Evolutionary conservation across 169 alveolate genomes (phyloP).

Genomic region (Plasmodium berghei): DNA sequence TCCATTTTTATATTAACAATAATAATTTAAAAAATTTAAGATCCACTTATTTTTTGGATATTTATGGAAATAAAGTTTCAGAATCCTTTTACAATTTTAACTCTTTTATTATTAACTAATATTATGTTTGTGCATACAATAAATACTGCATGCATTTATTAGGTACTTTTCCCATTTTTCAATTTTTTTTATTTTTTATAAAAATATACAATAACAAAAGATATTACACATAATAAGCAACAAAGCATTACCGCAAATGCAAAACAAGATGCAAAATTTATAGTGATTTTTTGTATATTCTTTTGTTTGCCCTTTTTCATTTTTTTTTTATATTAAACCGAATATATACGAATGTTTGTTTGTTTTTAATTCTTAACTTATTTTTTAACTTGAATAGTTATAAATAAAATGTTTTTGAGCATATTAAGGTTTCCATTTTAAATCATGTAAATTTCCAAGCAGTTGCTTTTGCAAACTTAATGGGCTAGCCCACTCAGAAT

Average conservation of each 20-base stretch:
- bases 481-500: conserved; percentile 96
- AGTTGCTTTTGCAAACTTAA: conserved; percentile 89
- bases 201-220: no score
- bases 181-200: background rate
- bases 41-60: conserved; percentile 53
- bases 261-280: no score
- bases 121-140: background rate
- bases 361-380: background rate
- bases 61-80: conserved; percentile 23
- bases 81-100: conserved; percentile 8
- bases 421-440: conserved; percentile 65
- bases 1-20: conserved; percentile 19
- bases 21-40: conserved; percentile 17
- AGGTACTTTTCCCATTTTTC: background rate
- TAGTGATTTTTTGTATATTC: no score
- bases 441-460: conserved; percentile 81
- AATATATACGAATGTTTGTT: background rate
- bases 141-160: background rate
- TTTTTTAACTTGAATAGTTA: background rate
- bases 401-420: background rate
- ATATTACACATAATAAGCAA: no score
- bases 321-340: background rate
- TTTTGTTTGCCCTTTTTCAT: no score
- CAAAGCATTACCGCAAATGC: no score
- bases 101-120: conserved; percentile 8